These are phyloP conservation scores for Telopea speciosissima DNA, from an alignment of 177 flowering plant genomes.

Conservation along the genomic window DNA sequence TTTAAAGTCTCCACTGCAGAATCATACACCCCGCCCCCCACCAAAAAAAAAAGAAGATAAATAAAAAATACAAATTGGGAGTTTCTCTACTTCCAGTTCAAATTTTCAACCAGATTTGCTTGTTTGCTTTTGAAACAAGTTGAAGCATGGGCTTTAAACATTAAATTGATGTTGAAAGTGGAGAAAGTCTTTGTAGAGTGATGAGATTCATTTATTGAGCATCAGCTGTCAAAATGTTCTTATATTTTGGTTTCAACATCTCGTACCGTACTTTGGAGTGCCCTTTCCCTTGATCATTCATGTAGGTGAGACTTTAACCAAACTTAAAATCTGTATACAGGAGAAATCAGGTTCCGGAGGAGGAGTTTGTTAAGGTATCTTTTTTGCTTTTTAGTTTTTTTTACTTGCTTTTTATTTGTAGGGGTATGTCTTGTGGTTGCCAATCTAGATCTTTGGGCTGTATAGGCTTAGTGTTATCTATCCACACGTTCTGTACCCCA, in stretches of 20 bases:
- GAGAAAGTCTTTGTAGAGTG: background rate
- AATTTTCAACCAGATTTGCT: no score
- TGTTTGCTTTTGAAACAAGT: no score
- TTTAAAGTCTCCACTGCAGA: no score
- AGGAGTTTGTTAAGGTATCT: slow-evolving; percentile 69
- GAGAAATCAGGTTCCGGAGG: slow-evolving; percentile 77
- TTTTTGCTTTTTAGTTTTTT: background rate
- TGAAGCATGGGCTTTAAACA: background rate
- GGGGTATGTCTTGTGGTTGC: no score
- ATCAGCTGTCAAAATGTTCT: background rate
- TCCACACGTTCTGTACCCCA: no score
- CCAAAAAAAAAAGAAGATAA: no score
- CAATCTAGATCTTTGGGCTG: no score
- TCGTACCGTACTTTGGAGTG: slow-evolving; percentile 74
- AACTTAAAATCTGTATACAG: slow-evolving; percentile 65
- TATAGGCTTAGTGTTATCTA: no score
- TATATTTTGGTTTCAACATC: slow-evolving; percentile 30
- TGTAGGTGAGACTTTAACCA: slow-evolving; percentile 70
- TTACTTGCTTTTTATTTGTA: no score
- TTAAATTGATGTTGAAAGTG: background rate
- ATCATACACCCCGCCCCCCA: no score
- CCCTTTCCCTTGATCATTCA: slow-evolving; percentile 74
- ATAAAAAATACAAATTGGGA: no score
- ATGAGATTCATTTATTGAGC: background rate
- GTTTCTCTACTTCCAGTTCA: no score